Evolutionary conservation across 2,329 filamentous ascomycete species (phyloP).

Genomic region (Alternaria sp.): DNA sequence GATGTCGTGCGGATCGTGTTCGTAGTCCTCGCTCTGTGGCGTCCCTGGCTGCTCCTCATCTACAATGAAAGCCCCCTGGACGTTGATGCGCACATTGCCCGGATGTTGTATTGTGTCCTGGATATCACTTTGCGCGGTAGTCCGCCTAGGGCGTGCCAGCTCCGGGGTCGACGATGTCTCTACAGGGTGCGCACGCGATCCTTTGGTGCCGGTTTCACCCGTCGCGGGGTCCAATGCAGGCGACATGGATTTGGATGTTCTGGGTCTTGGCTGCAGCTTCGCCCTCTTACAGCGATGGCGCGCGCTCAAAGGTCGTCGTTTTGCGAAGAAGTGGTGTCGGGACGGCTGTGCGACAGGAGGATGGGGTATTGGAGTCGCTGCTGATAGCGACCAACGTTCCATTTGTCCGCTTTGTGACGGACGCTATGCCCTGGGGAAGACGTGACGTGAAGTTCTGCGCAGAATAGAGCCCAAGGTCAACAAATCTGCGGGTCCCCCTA

Average conservation of each 20-base stretch:
- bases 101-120: constrained; percentile 65
- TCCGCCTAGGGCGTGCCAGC: constrained; percentile 37
- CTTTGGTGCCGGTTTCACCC: constrained; percentile 41
- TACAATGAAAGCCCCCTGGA: constrained; percentile 94
- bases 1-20: constrained; percentile 88
- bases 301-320: constrained; percentile 32
- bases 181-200: constrained; percentile 30
- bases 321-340: constrained; percentile 27
- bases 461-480: constrained; percentile 48
- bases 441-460: constrained; percentile 51
- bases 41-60: constrained; percentile 69
- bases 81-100: constrained; percentile 88
- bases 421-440: constrained; percentile 39
- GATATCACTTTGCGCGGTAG: constrained; percentile 53
- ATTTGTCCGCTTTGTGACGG: constrained; percentile 50
- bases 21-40: constrained; percentile 62
- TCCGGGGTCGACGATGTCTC: constrained; percentile 29
- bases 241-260: constrained; percentile 43
- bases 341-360: constrained; percentile 34
- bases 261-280: constrained; percentile 50
- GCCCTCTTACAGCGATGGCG: constrained; percentile 46
- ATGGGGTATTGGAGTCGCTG: constrained; percentile 31
- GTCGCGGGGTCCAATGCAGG: constrained; percentile 42
- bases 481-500: constrained; percentile 17
- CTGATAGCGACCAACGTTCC: constrained; percentile 44